Percentiles rank a stretch among this genome's conserved stretches.
phyloP scores from a whole-genome alignment of 257 asterid species.

The Ehretia macrophylla region DNA sequence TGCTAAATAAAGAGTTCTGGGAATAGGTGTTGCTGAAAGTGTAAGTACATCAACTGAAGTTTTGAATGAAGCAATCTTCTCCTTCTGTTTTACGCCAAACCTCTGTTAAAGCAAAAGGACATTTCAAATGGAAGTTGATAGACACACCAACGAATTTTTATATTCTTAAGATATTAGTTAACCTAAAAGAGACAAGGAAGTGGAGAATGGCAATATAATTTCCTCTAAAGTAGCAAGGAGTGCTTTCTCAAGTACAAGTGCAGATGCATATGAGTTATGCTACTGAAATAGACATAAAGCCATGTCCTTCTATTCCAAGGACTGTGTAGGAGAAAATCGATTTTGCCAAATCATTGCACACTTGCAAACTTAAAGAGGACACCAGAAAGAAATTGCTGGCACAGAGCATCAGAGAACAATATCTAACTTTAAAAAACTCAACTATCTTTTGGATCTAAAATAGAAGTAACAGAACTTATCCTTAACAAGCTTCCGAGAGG shows the following conservation, averaged over 20 bases:
- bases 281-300: no score
- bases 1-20: conserved; percentile 93
- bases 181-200: not conserved
- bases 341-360: no score
- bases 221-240: no score
- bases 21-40: conserved; percentile 97
- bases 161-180: not conserved
- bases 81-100: conserved; percentile 96
- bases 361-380: no score
- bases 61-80: conserved; percentile 94
- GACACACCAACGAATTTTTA: not conserved
- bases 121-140: conserved; percentile 14
- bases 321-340: no score
- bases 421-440: not conserved
- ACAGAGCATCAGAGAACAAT: not conserved
- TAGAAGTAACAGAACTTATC: no score
- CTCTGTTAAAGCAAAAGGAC: conserved; percentile 52
- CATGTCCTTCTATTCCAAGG: no score
- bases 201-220: not conserved
- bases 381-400: no score
- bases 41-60: conserved; percentile 96
- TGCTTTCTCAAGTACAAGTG: no score
- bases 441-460: not conserved
- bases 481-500: no score
- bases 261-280: no score